phyloP scores from a whole-genome alignment of 116 monocot genomes.

The Thalassia testudinum region DNA sequence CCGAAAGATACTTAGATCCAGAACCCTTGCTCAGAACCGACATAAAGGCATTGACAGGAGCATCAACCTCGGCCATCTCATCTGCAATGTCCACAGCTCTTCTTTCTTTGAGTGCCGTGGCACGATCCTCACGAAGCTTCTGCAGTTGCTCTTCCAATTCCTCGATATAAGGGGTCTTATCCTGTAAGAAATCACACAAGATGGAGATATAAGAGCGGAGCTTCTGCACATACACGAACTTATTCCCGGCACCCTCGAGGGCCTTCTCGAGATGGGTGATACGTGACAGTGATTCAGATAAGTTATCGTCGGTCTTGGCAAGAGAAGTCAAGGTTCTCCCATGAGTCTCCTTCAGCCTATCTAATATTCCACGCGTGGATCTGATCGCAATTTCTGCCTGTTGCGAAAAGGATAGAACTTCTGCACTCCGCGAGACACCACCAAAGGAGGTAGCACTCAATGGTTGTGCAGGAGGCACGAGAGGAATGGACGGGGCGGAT shows the following conservation, averaged over 20 bases:
- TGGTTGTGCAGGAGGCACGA: no score
- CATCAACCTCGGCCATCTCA: slow-evolving; percentile 44
- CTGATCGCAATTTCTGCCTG: slow-evolving; percentile 60
- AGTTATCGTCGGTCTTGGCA: slow-evolving; percentile 41
- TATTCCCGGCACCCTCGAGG: slow-evolving; percentile 43
- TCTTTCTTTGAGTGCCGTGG: slow-evolving; percentile 39
- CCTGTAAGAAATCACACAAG: slow-evolving; percentile 79
- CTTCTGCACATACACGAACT: slow-evolving; percentile 85
- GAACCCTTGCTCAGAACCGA: slow-evolving; percentile 57
- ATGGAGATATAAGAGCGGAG: slow-evolving; percentile 71
- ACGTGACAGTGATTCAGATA: slow-evolving; percentile 47
- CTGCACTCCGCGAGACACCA: slow-evolving; percentile 34
- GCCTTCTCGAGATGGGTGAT: slow-evolving; percentile 71
- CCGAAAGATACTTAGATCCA: slow-evolving; percentile 28
- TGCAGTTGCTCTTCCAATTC: slow-evolving; percentile 94
- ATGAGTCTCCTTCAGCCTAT: slow-evolving; percentile 63
- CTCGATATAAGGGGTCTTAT: slow-evolving; percentile 81
- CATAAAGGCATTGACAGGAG: slow-evolving; percentile 62
- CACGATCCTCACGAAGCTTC: slow-evolving; percentile 65
- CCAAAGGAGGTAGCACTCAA: neutral
- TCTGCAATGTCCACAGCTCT: slow-evolving; percentile 51
- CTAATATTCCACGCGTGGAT: slow-evolving; percentile 45
- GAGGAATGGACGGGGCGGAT: neutral
- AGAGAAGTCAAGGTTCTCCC: slow-evolving; percentile 42
- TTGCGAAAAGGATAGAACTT: slow-evolving; percentile 61